phyloP scores from a whole-genome alignment of 345 rosid species.

The Adansonia digitata region DNA sequence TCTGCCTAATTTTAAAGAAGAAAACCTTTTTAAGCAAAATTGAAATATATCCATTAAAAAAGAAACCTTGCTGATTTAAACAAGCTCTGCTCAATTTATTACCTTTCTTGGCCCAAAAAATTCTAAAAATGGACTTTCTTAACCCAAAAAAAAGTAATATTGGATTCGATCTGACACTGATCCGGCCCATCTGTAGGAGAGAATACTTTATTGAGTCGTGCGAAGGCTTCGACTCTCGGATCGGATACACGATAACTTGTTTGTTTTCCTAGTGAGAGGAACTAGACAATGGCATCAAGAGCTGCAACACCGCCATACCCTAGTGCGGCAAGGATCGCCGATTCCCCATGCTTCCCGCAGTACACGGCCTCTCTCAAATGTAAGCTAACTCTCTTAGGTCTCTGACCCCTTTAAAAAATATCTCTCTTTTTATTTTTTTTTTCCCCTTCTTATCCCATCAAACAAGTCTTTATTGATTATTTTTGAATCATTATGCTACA shows the following conservation, averaged over 20 bases:
- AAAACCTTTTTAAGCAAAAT: too few relatives aligned
- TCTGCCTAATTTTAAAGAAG: too few relatives aligned
- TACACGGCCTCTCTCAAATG: slow-evolving; percentile 90
- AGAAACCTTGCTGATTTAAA: too few relatives aligned
- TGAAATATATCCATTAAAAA: too few relatives aligned
- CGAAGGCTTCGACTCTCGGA: too few relatives aligned
- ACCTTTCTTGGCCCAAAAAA: neutral
- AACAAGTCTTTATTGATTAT: neutral
- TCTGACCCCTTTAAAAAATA: neutral
- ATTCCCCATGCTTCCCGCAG: slow-evolving; percentile 71
- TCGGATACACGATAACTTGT: neutral
- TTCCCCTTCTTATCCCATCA: neutral
- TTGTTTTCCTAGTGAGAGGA: neutral
- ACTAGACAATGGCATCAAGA: slow-evolving; percentile 28
- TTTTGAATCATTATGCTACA: neutral
- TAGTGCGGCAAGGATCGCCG: slow-evolving; percentile 76
- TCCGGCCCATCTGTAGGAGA: neutral
- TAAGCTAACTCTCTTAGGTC: slow-evolving; percentile 15
- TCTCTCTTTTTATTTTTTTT: neutral
- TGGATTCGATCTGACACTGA: neutral
- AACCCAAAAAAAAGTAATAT: neutral
- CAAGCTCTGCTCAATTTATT: too few relatives aligned
- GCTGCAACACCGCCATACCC: slow-evolving; percentile 51
- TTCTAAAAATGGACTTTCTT: neutral
- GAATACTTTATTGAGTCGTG: neutral